These are phyloP conservation scores for Trichoderma erinaceum DNA, from an alignment of 495 filamentous ascomycete genomes.

Conservation along the genomic window DNA sequence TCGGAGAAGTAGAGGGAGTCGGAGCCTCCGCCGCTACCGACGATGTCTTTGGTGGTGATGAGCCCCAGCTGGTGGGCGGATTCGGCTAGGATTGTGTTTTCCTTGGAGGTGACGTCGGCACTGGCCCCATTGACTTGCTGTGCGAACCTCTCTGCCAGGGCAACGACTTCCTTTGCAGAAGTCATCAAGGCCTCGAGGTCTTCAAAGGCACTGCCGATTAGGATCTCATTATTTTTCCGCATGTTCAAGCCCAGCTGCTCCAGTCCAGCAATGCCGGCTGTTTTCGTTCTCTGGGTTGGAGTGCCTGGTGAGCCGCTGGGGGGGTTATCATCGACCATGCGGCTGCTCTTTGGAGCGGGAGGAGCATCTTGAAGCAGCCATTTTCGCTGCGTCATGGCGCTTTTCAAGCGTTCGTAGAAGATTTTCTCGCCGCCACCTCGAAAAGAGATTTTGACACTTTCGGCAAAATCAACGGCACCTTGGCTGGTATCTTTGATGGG, in stretches of 20 bases:
- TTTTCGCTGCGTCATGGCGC: conserved; percentile 83
- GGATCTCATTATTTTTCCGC: conserved; percentile 82
- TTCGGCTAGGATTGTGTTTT: conserved; percentile 69
- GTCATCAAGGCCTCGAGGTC: conserved; percentile 96
- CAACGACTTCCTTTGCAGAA: conserved; percentile 90
- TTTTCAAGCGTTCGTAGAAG: conserved; percentile 83
- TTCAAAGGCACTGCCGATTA: conserved; percentile 92
- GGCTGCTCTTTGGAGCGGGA: conserved; percentile 73
- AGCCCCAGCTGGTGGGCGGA: conserved; percentile 81
- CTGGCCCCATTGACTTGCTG: conserved; percentile 53
- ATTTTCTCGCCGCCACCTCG: conserved; percentile 81
- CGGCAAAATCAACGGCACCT: conserved; percentile 45
- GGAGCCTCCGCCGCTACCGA: conserved; percentile 28
- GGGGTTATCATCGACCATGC: conserved; percentile 51
- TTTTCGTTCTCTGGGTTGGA: conserved; percentile 45
- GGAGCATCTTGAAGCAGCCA: conserved; percentile 92
- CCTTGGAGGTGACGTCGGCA: conserved; percentile 53
- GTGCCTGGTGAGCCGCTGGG: conserved; percentile 23
- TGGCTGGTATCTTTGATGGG: conserved; percentile 1
- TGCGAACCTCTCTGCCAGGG: conserved; percentile 83
- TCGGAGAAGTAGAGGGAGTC: conserved; percentile 63
- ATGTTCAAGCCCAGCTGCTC: conserved; percentile 77
- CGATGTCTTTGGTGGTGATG: conserved; percentile 90
- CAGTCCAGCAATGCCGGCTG: conserved; percentile 86
- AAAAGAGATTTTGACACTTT: conserved; percentile 88